These are phyloP conservation scores for Schizosaccharomyces cryophilus DNA, from an alignment of 805 yeast species.

Conservation along the genomic window DNA sequence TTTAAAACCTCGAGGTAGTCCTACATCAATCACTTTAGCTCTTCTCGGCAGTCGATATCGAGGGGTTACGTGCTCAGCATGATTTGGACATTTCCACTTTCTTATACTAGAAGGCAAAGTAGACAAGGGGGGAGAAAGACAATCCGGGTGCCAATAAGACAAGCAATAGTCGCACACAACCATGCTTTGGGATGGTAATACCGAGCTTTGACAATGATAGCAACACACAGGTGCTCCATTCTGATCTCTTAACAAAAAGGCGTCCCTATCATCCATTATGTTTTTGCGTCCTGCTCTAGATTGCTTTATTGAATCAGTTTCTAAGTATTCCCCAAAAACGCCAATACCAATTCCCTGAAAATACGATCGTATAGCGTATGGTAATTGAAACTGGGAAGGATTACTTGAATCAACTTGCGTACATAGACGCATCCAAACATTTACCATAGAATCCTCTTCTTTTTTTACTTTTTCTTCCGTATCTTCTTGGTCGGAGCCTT, in stretches of 20 bases:
- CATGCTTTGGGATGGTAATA: conserved; percentile 30
- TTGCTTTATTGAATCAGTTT: conserved; percentile 12
- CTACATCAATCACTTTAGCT: conserved; percentile 30
- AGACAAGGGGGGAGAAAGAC: conserved; percentile 52
- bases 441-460: conserved; percentile 5
- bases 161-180: conserved; percentile 67
- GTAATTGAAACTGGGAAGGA: conserved; percentile 45
- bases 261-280: conserved; percentile 29
- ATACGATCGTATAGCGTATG: conserved; percentile 39
- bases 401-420: conserved; percentile 33
- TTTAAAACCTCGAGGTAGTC: conserved; percentile 24
- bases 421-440: conserved; percentile 32
- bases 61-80: conserved; percentile 23
- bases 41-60: conserved; percentile 26
- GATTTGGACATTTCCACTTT: conserved; percentile 79
- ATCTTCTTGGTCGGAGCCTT: background rate
- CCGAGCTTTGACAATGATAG: conserved; percentile 51
- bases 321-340: conserved; percentile 45
- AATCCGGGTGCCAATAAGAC: conserved; percentile 70
- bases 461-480: background rate
- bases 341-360: conserved; percentile 29
- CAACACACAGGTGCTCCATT: conserved; percentile 49
- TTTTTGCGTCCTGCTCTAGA: conserved; percentile 14
- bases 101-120: conserved; percentile 46
- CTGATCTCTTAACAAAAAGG: conserved; percentile 40